These are phyloP conservation scores for Asterochloris sp. DNA, from an alignment of 139 green algal genomes.

Conservation along the genomic window DNA sequence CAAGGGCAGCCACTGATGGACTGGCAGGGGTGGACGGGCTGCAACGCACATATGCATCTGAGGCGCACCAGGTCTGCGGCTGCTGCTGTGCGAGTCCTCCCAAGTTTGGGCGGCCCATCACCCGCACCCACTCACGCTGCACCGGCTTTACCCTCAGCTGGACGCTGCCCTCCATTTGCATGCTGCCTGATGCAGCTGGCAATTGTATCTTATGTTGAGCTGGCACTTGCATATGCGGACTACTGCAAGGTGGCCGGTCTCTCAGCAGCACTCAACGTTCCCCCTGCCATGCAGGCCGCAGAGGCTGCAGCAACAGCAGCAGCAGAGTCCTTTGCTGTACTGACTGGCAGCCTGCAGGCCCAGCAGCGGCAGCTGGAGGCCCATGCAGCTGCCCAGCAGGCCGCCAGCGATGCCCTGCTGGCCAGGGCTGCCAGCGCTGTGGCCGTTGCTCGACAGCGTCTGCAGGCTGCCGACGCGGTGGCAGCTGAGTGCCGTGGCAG, in stretches of 20 bases:
- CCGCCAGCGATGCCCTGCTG: constrained; percentile 11
- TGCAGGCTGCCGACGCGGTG: constrained; percentile 10
- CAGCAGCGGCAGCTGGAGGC: constrained; percentile 29
- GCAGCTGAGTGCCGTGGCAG: neutral
- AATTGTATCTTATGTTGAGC: too few species aligned
- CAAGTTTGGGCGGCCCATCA: too few species aligned
- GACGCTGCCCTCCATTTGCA: too few species aligned
- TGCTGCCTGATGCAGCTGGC: too few species aligned
- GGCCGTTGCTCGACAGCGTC: constrained; percentile 8
- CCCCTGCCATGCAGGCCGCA: constrained; percentile 20
- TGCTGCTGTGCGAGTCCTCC: too few species aligned
- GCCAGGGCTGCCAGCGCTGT: constrained; percentile 3
- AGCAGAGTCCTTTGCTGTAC: constrained; percentile 13
- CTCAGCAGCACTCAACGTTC: neutral
- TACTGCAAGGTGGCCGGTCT: too few species aligned
- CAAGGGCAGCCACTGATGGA: neutral
- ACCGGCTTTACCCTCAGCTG: too few species aligned
- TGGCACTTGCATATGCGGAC: too few species aligned
- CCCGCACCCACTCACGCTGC: too few species aligned
- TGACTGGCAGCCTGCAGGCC: constrained; percentile 4
- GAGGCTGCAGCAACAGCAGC: constrained; percentile 10
- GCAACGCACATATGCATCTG: neutral
- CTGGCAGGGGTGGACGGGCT: neutral
- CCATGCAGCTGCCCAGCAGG: constrained; percentile 10
- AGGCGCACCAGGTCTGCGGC: neutral